phyloP scores from a whole-genome alignment of 108 stramenopile species.

The Thalassiosira profunda region DNA sequence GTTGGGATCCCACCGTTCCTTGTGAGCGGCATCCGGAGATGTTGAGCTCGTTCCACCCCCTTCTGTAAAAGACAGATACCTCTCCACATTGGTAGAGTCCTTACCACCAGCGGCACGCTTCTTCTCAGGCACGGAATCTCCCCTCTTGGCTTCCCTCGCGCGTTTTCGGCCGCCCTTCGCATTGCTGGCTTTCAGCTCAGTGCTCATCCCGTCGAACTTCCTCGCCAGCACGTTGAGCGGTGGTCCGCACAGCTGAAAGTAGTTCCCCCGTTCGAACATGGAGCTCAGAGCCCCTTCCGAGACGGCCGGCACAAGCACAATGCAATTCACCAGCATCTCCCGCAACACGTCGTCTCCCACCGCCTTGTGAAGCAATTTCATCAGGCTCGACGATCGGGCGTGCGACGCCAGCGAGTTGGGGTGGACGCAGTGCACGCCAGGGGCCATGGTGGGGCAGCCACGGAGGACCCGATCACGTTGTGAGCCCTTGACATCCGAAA shows the following conservation, averaged over 20 bases:
- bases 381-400: constrained; percentile 36
- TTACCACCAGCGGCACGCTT: too few relatives aligned
- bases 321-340: constrained; percentile 44
- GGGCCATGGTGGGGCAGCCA: constrained; percentile 45
- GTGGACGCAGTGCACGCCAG: constrained; percentile 45
- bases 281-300: not conserved
- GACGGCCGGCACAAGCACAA: constrained; percentile 44
- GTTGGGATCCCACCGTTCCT: constrained; percentile 37
- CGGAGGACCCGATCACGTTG: constrained; percentile 11
- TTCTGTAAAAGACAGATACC: too few relatives aligned
- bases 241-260: constrained; percentile 71
- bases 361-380: constrained; percentile 42
- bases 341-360: constrained; percentile 47
- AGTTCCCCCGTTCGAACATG: constrained; percentile 49
- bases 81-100: too few relatives aligned
- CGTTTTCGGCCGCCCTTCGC: not conserved
- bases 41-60: constrained; percentile 7
- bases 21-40: constrained; percentile 15
- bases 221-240: constrained; percentile 47
- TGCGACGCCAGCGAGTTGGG: constrained; percentile 40
- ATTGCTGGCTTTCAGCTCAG: not conserved
- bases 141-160: constrained; percentile 6
- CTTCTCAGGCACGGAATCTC: not conserved
- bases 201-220: constrained; percentile 13
- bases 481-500: too few relatives aligned